phyloP scores from a whole-genome alignment of 768 basidiomycete genomes.

The Cyathus striatus region DNA sequence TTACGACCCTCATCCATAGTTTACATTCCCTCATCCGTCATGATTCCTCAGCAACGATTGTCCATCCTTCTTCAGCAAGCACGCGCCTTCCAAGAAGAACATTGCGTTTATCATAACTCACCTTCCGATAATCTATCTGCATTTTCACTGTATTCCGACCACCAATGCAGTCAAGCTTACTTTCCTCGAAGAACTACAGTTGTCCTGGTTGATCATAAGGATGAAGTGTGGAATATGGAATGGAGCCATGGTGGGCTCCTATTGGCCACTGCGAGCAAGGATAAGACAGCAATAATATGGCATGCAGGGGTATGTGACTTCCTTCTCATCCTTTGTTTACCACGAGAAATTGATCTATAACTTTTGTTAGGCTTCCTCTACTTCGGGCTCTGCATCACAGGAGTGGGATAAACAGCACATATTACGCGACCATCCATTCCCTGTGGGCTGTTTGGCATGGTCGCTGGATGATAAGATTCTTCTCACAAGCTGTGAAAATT shows the following conservation, averaged over 20 bases:
- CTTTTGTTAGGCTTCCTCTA: conserved; percentile 32
- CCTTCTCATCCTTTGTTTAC: conserved; percentile 4
- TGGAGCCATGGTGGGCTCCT: conserved; percentile 89
- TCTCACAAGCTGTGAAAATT: conserved; percentile 76
- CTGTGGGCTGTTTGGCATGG: conserved; percentile 86
- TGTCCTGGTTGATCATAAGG: conserved; percentile 78
- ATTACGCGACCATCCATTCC: conserved; percentile 72
- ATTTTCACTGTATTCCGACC: conserved; percentile 86
- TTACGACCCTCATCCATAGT: conserved; percentile 35
- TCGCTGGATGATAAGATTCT: conserved; percentile 84
- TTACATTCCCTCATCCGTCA: conserved; percentile 84
- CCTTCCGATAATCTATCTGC: conserved; percentile 46
- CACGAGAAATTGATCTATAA: conserved; percentile 8
- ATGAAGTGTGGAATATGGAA: conserved; percentile 94
- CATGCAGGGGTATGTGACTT: conserved; percentile 59
- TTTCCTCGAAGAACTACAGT: conserved; percentile 88
- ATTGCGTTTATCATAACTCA: conserved; percentile 85
- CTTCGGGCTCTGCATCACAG: conserved; percentile 40
- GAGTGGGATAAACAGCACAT: conserved; percentile 57
- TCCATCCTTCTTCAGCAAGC: conserved; percentile 84
- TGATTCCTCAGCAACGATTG: conserved; percentile 91
- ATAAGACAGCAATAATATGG: conserved; percentile 89
- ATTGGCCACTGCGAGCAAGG: conserved; percentile 86
- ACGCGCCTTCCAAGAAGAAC: conserved; percentile 68
- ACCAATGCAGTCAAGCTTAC: conserved; percentile 70